Evolutionary conservation across 2,329 filamentous ascomycete species (phyloP), one percentile per base, ranked within the genome.

Genomic region (Sclerotinia glacialis): DNA sequence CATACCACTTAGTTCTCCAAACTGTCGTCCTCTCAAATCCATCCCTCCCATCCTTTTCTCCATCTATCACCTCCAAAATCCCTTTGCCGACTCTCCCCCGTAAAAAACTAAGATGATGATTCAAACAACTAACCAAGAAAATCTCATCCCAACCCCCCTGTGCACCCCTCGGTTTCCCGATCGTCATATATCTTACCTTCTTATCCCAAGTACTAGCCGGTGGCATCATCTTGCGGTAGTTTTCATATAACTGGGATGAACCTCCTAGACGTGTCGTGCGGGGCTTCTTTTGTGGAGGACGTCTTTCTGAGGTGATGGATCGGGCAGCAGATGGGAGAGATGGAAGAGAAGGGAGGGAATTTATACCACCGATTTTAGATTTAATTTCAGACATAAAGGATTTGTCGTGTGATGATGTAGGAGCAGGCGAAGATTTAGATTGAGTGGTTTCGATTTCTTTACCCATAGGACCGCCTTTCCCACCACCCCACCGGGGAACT

Each of bases 401-500:
- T 23, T 44, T 54, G 14, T 52, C 50, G 47, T 54, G 26, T 18
- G 50, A 40, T 40, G 23, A 37, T 23, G 26, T 3, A 52, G 56
- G 37, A 37, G 50, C 58, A 6, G 66, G 16, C 5, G 44, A 40
- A 21, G 69, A 61, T 53, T 37, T 23, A 14, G 64, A 44, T 28
- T 31, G 31, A 7, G 50, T 54, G 31, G 61, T 49, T 34, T 72
- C 69, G 2, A 64, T 37, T 76, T 89, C 86, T 34, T 84, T 81
- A 2, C 86, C 86, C 69, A 89, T 88, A 3, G 85, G 84, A 0
- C 86, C 86, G 42, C 86, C 86, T 11, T 82, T 73, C 3, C 85
- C 86, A 56, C 86, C 86, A 62, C 86, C 86, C 86, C 86, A 89
- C 66, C 86, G 82, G 44, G 80, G 83, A 71, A 80, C 82, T 9